These are phyloP conservation scores for Monilinia aucupariae DNA, from an alignment of 2,329 filamentous ascomycete genomes.

Conservation along the genomic window DNA sequence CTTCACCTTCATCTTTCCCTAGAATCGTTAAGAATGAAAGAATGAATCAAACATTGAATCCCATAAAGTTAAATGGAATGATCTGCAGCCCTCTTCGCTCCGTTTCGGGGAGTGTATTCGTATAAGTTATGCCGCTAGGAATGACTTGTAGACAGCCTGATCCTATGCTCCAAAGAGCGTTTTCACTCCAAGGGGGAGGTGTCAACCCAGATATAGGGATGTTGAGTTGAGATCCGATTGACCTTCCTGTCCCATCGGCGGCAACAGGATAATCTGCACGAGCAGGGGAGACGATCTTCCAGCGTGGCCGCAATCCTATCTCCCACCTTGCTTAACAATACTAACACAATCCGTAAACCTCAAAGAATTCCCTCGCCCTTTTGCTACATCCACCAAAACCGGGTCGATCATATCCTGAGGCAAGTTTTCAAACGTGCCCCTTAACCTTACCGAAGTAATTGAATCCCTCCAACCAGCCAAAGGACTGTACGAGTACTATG, in stretches of 20 bases:
- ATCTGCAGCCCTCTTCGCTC: no score
- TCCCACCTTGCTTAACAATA: slow-evolving; percentile 27
- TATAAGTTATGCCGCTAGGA: no score
- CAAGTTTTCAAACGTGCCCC: slow-evolving; percentile 34
- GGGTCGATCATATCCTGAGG: slow-evolving; percentile 41
- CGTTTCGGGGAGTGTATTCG: no score
- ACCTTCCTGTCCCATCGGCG: slow-evolving; percentile 37
- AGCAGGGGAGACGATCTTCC: slow-evolving; percentile 26
- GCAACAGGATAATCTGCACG: slow-evolving; percentile 38
- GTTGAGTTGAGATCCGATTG: slow-evolving; percentile 30
- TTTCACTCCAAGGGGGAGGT: no score
- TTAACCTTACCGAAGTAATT: slow-evolving; percentile 21
- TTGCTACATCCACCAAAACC: slow-evolving; percentile 35
- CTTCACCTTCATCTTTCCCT: no score
- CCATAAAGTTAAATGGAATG: no score
- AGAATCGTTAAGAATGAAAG: no score
- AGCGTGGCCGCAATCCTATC: slow-evolving; percentile 31
- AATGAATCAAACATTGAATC: no score
- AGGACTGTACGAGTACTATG: no score
- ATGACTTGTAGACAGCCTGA: no score
- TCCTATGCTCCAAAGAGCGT: no score
- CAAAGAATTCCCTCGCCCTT: slow-evolving; percentile 36
- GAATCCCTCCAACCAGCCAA: neutral
- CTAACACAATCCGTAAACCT: slow-evolving; percentile 34
- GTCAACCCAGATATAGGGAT: slow-evolving; percentile 31